Evolutionary conservation across 1,284 basidiomycete genomes (phyloP).

Genomic region (Trametes sp.): DNA sequence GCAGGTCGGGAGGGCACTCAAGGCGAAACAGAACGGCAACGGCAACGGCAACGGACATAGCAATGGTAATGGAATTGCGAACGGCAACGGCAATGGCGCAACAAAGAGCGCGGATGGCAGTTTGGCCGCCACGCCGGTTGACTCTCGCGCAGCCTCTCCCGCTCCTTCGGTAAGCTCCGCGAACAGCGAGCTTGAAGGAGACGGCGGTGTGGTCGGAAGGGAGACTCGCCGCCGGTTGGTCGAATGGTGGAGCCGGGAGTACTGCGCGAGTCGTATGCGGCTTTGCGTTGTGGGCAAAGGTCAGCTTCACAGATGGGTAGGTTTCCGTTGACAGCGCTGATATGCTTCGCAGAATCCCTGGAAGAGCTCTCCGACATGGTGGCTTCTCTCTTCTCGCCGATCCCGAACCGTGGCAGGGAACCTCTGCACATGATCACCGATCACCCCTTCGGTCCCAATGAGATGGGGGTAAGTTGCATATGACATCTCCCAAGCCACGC

Average conservation of each 20-base stretch:
- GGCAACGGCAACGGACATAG: constrained; percentile 5
- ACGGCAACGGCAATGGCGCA: constrained; percentile 28
- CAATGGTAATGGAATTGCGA: constrained; percentile 27
- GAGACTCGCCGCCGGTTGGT: constrained; percentile 93
- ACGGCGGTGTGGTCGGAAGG: constrained; percentile 80
- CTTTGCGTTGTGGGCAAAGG: constrained; percentile 92
- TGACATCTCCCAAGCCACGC: too few relatives aligned
- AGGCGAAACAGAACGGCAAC: constrained; percentile 46
- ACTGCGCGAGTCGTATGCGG: constrained; percentile 95
- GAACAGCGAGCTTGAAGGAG: constrained; percentile 67
- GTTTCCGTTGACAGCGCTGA: neutral
- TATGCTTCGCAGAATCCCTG: constrained; percentile 70
- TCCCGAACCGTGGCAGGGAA: constrained; percentile 74
- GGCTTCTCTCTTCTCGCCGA: constrained; percentile 80
- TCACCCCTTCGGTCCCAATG: constrained; percentile 78
- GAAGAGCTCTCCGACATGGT: constrained; percentile 79
- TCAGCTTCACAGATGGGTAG: constrained; percentile 34
- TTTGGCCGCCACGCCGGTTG: constrained; percentile 52
- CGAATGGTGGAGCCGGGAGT: constrained; percentile 95
- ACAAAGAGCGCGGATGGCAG: constrained; percentile 41
- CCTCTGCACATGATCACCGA: constrained; percentile 75
- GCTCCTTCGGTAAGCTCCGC: constrained; percentile 62
- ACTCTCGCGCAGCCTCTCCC: constrained; percentile 69
- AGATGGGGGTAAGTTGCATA: constrained; percentile 71
- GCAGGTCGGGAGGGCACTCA: constrained; percentile 65